These are phyloP conservation scores for Papiliotrema flavescens DNA, from an alignment of 1,284 basidiomycete genomes.

Conservation along the genomic window DNA sequence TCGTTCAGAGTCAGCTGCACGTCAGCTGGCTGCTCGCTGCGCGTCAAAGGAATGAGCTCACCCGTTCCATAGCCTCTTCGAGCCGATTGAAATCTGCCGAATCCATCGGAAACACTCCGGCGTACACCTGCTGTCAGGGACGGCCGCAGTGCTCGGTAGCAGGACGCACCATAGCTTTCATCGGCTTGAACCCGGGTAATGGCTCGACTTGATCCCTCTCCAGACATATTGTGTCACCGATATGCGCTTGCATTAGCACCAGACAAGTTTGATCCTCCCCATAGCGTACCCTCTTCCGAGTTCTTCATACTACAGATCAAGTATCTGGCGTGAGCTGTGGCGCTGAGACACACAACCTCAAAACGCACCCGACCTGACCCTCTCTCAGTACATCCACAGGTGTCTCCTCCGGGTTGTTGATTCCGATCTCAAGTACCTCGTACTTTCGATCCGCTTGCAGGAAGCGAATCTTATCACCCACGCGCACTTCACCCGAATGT, in stretches of 20 bases:
- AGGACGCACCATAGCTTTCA: constrained; percentile 79
- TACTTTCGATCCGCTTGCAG: constrained; percentile 85
- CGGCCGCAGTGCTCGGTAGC: background rate
- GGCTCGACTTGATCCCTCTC: constrained; percentile 73
- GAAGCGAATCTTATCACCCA: constrained; percentile 86
- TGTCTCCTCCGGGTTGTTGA: constrained; percentile 86
- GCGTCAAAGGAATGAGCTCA: constrained; percentile 49
- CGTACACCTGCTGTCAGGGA: constrained; percentile 66
- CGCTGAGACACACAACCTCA: background rate
- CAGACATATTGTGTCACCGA: constrained; percentile 84
- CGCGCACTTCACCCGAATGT: constrained; percentile 55
- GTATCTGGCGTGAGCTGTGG: constrained; percentile 18
- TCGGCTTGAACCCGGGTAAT: constrained; percentile 86
- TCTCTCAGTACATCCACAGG: constrained; percentile 66
- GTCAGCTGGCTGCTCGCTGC: constrained; percentile 6
- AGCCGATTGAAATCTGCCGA: constrained; percentile 86
- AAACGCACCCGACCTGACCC: constrained; percentile 86
- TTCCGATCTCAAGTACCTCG: constrained; percentile 85
- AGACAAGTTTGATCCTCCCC: background rate
- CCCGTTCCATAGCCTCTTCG: constrained; percentile 91
- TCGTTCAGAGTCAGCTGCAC: constrained; percentile 41
- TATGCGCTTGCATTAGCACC: constrained; percentile 33
- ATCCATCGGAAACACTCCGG: constrained; percentile 92
- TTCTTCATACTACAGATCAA: constrained; percentile 96
- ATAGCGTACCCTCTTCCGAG: constrained; percentile 75